These are phyloP conservation scores for Linnemannia exigua DNA, from an alignment of 192 early-diverging fungal species.

Conservation along the genomic window DNA sequence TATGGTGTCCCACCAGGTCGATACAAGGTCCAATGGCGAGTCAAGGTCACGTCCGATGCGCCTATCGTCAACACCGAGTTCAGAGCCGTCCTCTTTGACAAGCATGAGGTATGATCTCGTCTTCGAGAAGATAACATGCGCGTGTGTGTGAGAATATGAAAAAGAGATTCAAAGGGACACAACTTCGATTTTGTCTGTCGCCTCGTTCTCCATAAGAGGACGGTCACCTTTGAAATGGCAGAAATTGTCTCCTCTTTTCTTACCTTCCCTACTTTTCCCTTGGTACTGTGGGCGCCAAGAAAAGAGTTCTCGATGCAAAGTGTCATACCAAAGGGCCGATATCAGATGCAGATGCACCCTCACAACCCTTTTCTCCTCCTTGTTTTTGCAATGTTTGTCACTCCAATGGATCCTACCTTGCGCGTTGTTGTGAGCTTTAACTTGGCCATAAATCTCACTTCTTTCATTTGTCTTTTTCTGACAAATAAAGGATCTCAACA, in stretches of 20 bases:
- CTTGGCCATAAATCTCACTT: neutral
- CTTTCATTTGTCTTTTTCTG: neutral
- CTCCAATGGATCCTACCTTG: neutral
- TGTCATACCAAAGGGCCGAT: too few species aligned
- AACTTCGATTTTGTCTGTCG: too few species aligned
- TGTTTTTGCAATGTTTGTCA: neutral
- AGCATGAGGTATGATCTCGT: slow-evolving; percentile 24
- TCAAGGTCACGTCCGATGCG: slow-evolving; percentile 42
- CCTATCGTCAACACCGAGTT: slow-evolving; percentile 51
- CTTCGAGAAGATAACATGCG: neutral
- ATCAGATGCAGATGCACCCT: too few species aligned
- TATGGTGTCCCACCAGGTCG: slow-evolving; percentile 35
- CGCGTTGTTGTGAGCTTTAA: neutral
- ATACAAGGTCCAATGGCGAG: slow-evolving; percentile 53
- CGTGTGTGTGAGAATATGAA: neutral
- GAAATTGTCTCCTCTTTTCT: too few species aligned
- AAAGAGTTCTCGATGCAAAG: too few species aligned
- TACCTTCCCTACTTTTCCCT: too few species aligned
- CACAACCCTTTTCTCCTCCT: neutral
- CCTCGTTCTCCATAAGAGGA: too few species aligned
- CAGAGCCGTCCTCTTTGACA: slow-evolving; percentile 32
- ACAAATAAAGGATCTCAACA: neutral
- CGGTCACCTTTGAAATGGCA: too few species aligned
- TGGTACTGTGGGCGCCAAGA: too few species aligned
- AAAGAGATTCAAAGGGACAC: neutral